A percentile compares a stretch with the other conserved stretches of the same genome.
These are phyloP conservation scores for Pistacia vera DNA, from an alignment of 345 rosid genomes.

Conservation along the genomic window DNA sequence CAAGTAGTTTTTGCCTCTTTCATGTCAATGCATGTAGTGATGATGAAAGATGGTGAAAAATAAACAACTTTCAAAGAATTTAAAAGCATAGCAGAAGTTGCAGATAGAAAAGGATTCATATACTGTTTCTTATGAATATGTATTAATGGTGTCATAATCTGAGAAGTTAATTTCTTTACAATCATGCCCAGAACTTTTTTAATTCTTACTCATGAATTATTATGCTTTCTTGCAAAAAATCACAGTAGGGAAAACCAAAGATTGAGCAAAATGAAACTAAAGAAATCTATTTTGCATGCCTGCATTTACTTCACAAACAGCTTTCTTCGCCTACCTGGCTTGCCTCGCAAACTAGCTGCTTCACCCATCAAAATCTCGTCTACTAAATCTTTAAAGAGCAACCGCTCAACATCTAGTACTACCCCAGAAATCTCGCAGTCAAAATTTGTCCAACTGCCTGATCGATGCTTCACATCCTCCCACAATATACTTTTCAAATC, in stretches of 20 bases:
- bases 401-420: conserved; percentile 77
- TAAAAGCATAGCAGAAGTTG: background rate
- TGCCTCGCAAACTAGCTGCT: conserved; percentile 38
- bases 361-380: conserved; percentile 67
- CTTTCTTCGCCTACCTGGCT: conserved; percentile 53
- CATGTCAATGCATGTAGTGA: too few species aligned
- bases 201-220: conserved; percentile 29
- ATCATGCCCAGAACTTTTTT: conserved; percentile 12
- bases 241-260: background rate
- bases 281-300: conserved; percentile 15
- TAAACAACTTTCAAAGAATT: background rate
- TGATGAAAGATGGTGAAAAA: background rate
- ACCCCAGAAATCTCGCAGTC: conserved; percentile 52
- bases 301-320: conserved; percentile 52
- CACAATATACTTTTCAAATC: conserved; percentile 52
- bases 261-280: background rate
- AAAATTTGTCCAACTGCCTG: conserved; percentile 71
- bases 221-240: conserved; percentile 11
- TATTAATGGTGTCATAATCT: conserved; percentile 24
- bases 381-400: conserved; percentile 82
- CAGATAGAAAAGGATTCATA: background rate
- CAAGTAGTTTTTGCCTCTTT: too few species aligned
- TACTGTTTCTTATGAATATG: conserved; percentile 20
- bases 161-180: conserved; percentile 26
- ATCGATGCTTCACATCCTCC: conserved; percentile 66